Base-by-base conservation (phyloP, 495 filamentous ascomycete species). In the Bacidia rubella region DNA sequence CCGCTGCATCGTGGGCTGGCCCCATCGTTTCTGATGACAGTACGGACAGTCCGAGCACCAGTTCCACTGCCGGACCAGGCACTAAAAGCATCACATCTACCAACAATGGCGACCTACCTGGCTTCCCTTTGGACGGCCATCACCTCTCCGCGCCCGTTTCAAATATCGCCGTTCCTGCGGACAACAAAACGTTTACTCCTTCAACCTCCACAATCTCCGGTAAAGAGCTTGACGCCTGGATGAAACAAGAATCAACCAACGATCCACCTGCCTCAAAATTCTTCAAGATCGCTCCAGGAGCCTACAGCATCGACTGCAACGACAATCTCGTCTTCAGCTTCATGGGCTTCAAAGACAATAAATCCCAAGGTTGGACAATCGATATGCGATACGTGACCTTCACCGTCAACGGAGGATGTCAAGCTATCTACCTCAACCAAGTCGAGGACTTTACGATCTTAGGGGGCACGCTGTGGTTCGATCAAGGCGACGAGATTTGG, bases 341-440 rank as follows among this genome's bases (percentile, higher is more conserved):
- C 46, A 38, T 54, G 40, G 38, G 17, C 20, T 40, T 50, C 46
- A 38, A 49, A 22, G 19, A 45, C 21, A 27, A 22, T 23, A 7
- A 9, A 9, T 9, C 7, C 20, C 7, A 44, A n/a, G 46, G 53
- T 20, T 54, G 53, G 53, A 54, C 53, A 7, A 26, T 47, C 43
- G 51, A 54, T 47, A 7, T 54, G 9, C 42, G 43, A 2, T 10
- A 24, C 17, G 51, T 54, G 11, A 54, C 51, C 12, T 54, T 54
- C 43, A 5, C 21, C n/a, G 39, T 47, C 25, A 20, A 46, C 41
- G 44, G 27, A 22, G 47, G 24, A 19, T 26, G 12, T 25, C 1
- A 54, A 21, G 44, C 43, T 25, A 54, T 54, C 27, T 47, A 54
- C 42, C 17, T 54, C 24, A 47, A 47, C 51, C 41, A 54, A 47